phyloP scores from a whole-genome alignment of 257 asterid species.

The Scutellaria galericulata region DNA sequence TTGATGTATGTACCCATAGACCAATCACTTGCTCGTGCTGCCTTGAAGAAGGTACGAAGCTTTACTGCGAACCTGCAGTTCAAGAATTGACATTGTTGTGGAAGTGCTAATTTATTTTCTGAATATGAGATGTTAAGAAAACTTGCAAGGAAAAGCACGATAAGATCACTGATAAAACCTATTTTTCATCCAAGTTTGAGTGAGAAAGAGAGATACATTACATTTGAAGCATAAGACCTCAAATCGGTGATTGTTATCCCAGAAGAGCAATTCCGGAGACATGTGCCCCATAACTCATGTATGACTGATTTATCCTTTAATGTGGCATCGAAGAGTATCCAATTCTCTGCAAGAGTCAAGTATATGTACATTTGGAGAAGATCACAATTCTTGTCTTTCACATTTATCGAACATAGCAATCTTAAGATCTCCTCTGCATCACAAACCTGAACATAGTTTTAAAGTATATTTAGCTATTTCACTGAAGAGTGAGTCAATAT shows the following conservation, averaged over 20 bases:
- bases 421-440: conserved; percentile 64
- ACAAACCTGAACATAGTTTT: conserved; percentile 46
- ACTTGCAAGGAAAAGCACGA: neutral
- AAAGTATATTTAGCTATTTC: neutral
- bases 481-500: neutral
- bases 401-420: conserved; percentile 59
- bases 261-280: conserved; percentile 75
- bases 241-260: conserved; percentile 76
- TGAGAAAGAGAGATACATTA: conserved; percentile 30
- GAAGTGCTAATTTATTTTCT: no score
- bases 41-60: conserved; percentile 94
- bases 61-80: conserved; percentile 82
- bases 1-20: conserved; percentile 26
- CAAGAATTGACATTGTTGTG: neutral
- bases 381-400: conserved; percentile 78
- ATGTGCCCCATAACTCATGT: conserved; percentile 62
- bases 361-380: conserved; percentile 69
- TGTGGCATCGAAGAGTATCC: conserved; percentile 57
- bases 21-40: conserved; percentile 48
- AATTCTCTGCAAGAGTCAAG: conserved; percentile 75
- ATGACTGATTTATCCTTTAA: conserved; percentile 52
- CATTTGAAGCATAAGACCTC: conserved; percentile 87
- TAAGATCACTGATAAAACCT: neutral
- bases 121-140: neutral
- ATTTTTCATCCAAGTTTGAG: neutral